Conservation (phyloP, 495 filamentous ascomycete species). For the Monascus purpureus region DNA sequence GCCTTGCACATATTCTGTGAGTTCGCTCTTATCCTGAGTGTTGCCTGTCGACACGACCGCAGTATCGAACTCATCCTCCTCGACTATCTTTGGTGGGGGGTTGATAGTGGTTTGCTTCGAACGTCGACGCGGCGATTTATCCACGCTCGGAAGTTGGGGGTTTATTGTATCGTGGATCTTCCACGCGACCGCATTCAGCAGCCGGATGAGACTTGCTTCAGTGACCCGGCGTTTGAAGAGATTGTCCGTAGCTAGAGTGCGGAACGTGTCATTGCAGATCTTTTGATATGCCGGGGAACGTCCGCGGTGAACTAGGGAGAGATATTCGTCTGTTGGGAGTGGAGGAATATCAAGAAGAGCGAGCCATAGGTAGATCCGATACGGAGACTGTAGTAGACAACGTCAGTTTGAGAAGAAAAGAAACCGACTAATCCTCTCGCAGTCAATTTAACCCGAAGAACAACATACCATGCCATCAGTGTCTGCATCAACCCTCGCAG, state of each 20-base stretch:
- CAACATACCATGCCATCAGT: slow-evolving; percentile 73
- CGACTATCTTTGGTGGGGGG: slow-evolving; percentile 28
- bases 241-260: slow-evolving; percentile 87
- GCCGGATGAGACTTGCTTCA: slow-evolving; percentile 84
- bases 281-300: slow-evolving; percentile 90
- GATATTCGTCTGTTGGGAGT: slow-evolving; percentile 72
- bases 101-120: slow-evolving; percentile 27
- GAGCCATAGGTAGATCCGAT: slow-evolving; percentile 91
- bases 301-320: slow-evolving; percentile 80
- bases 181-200: slow-evolving; percentile 96
- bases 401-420: slow-evolving; percentile 3
- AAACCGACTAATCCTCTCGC: neutral
- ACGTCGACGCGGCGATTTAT: slow-evolving; percentile 22
- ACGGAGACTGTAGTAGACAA: slow-evolving; percentile 54
- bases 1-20: slow-evolving; percentile 88
- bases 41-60: slow-evolving; percentile 14
- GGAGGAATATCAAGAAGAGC: slow-evolving; percentile 78
- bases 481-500: slow-evolving; percentile 67
- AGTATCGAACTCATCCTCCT: slow-evolving; percentile 24
- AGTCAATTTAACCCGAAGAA: neutral
- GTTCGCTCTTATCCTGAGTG: slow-evolving; percentile 36
- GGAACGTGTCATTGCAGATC: slow-evolving; percentile 96
- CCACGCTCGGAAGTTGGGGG: no score
- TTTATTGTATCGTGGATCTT: slow-evolving; percentile 65
- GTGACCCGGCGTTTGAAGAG: slow-evolving; percentile 90